phyloP scores from a whole-genome alignment of 2,329 filamentous ascomycete species.

The Sclerotinia borealis region DNA sequence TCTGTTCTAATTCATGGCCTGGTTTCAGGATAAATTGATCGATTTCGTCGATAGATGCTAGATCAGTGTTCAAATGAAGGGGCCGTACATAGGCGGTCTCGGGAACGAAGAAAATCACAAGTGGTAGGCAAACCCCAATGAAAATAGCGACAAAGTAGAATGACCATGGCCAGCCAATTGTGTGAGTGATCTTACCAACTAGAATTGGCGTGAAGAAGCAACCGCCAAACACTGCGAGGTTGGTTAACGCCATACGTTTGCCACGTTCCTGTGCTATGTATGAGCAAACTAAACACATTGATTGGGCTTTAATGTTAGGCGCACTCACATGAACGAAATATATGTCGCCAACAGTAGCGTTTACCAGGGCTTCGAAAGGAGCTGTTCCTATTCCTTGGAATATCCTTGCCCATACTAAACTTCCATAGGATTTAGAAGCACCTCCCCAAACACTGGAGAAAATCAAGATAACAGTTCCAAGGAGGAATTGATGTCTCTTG shows the following conservation, averaged over 20 bases:
- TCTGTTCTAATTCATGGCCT: slow-evolving; percentile 9
- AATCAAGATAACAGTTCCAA: slow-evolving; percentile 70
- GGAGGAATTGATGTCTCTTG: slow-evolving; percentile 79
- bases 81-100: slow-evolving; percentile 76
- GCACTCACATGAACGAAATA: slow-evolving; percentile 75
- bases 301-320: background rate
- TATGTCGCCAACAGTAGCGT: slow-evolving; percentile 81
- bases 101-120: slow-evolving; percentile 72
- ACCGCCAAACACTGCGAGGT: slow-evolving; percentile 64
- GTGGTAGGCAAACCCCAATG: slow-evolving; percentile 59
- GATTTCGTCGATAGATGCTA: slow-evolving; percentile 32
- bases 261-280: slow-evolving; percentile 54
- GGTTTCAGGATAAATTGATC: slow-evolving; percentile 3
- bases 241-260: slow-evolving; percentile 77
- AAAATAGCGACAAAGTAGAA: slow-evolving; percentile 90
- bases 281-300: background rate
- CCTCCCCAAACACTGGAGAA: slow-evolving; percentile 71
- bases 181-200: slow-evolving; percentile 75
- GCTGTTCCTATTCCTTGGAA: slow-evolving; percentile 83
- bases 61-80: slow-evolving; percentile 63
- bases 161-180: slow-evolving; percentile 77
- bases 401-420: slow-evolving; percentile 70
- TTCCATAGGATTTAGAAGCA: slow-evolving; percentile 60
- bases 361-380: slow-evolving; percentile 85
- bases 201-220: slow-evolving; percentile 80